phyloP scores from a whole-genome alignment of 768 basidiomycete genomes.

The Serendipita sp. region DNA sequence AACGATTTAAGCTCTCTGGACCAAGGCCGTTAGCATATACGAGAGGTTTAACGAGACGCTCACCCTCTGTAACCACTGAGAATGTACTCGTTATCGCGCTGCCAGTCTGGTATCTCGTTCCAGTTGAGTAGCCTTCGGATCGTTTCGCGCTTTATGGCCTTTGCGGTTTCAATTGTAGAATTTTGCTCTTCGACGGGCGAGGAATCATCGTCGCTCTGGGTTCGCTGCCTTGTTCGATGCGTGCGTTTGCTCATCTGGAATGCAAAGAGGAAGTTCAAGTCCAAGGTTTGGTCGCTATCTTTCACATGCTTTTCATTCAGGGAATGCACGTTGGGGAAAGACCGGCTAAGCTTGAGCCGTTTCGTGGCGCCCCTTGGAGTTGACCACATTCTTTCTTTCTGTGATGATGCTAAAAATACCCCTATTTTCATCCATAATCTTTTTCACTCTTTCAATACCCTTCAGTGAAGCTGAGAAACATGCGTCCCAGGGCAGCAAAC shows the following conservation, averaged over 20 bases:
- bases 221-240: background rate
- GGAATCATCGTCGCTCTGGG: background rate
- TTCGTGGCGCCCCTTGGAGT: background rate
- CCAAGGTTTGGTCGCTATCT: background rate
- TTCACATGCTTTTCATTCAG: background rate
- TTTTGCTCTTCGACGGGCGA: background rate
- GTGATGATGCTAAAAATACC: background rate
- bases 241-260: background rate
- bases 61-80: constrained; percentile 54
- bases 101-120: constrained; percentile 51
- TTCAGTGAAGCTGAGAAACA: too few relatives aligned
- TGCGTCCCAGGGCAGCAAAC: too few relatives aligned
- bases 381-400: background rate
- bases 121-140: constrained; percentile 25
- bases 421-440: background rate
- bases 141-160: background rate
- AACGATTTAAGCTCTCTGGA: constrained; percentile 43
- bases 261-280: background rate
- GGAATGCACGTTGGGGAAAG: background rate
- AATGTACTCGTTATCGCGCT: constrained; percentile 61
- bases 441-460: background rate
- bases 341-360: background rate
- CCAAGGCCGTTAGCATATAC: constrained; percentile 3
- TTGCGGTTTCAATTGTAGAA: background rate
- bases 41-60: constrained; percentile 11